Conservation (phyloP, 1,284 basidiomycete species). For the Prillingera fragicola region DNA sequence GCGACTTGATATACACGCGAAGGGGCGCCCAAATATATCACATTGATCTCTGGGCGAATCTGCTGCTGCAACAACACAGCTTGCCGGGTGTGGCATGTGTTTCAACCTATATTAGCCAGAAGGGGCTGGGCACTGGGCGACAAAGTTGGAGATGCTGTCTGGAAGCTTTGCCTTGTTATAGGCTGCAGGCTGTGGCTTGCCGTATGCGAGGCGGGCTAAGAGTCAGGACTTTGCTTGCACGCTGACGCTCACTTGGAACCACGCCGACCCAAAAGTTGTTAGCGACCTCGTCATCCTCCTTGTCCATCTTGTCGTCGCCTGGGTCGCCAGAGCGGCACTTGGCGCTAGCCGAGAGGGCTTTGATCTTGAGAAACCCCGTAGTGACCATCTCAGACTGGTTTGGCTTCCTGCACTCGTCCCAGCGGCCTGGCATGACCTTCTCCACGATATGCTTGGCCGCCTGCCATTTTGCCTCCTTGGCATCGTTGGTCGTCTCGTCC, state of each 20-base stretch:
- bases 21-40: too few relatives aligned
- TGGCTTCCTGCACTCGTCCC: constrained; percentile 23
- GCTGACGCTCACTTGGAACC: constrained; percentile 13
- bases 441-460: constrained; percentile 18
- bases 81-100: too few relatives aligned
- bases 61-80: too few relatives aligned
- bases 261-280: constrained; percentile 26
- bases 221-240: neutral
- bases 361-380: constrained; percentile 30
- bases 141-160: too few relatives aligned
- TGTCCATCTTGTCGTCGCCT: constrained; percentile 25
- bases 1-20: too few relatives aligned
- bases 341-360: constrained; percentile 29
- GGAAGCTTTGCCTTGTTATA: constrained; percentile 1
- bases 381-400: constrained; percentile 22
- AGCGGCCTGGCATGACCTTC: constrained; percentile 22
- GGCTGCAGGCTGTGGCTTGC: constrained; percentile 7
- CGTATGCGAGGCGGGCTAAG: constrained; percentile 4
- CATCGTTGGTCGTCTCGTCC: constrained; percentile 6
- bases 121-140: too few relatives aligned
- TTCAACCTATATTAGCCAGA: too few relatives aligned
- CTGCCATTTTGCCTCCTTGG: constrained; percentile 5
- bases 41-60: too few relatives aligned
- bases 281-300: constrained; percentile 15
- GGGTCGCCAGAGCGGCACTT: constrained; percentile 25